These are phyloP conservation scores for Nepenthes gracilis DNA, from an alignment of 148 eudicot genomes.

Conservation along the genomic window DNA sequence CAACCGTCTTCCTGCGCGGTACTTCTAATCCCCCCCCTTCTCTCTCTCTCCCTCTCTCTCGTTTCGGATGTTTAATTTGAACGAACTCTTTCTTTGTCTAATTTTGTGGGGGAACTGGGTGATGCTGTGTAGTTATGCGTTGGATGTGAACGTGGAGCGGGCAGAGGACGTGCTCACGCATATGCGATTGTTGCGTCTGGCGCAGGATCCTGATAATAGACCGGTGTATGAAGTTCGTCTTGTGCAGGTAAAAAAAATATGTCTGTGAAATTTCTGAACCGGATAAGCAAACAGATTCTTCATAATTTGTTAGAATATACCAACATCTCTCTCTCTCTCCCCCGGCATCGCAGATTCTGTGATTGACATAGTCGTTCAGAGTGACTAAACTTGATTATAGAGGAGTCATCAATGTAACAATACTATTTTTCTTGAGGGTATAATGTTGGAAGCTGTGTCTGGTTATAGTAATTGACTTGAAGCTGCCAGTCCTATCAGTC, in stretches of 20 bases:
- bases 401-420: no score
- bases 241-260: slow-evolving; percentile 38
- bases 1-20: slow-evolving; percentile 55
- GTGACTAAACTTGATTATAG: no score
- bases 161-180: slow-evolving; percentile 75
- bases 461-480: no score
- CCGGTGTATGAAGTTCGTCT: slow-evolving; percentile 57
- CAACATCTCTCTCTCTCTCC: neutral
- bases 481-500: no score
- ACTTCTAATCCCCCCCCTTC: neutral
- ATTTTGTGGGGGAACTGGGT: no score
- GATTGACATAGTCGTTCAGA: no score
- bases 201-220: slow-evolving; percentile 36
- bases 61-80: neutral
- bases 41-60: neutral
- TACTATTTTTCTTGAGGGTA: no score
- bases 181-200: slow-evolving; percentile 53
- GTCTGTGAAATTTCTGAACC: neutral
- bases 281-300: neutral
- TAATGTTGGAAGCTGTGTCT: no score
- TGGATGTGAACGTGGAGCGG: slow-evolving; percentile 71
- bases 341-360: no score
- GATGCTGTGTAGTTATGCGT: slow-evolving; percentile 41
- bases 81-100: no score
- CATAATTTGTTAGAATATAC: neutral